Evolutionary conservation across 805 yeast genomes (phyloP), one percentile per base, ranked within the genome.

Genomic region (Candida coleopterorum): DNA sequence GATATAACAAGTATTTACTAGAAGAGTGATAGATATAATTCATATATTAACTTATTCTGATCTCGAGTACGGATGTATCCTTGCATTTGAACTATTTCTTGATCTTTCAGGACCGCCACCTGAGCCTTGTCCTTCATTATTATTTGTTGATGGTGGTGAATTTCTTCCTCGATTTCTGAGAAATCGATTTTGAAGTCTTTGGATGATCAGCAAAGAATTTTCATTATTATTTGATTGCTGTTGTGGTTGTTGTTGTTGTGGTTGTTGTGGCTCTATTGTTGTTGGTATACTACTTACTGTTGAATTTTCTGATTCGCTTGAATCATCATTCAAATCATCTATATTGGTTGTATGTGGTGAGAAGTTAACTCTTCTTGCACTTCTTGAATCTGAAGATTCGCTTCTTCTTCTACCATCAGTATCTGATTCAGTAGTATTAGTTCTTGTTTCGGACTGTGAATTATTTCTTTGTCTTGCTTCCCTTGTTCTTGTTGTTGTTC

Each of bases 61-160:
- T 33, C 53, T 44, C 2, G 43, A 36, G 32, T 53, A 52, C 4
- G 56, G 58, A 42, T 52, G 57, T 6, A 48, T 32, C 35, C 57
- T 42, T 7, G 46, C 47, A 8, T 28, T 16, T 9, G 40, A 14
- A 20, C 34, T 39, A 16, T 33, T 34, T 36, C 46, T 38, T 2
- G 51, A 38, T 32, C 55, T 41, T 26, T 47, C 53, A 1, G 54
- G 52, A 2, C 56, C 52, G 2, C 53, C 49, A 16, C 43, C n/a
- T n/a, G n/a, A n/a, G n/a, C n/a, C n/a, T n/a, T n/a, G n/a, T n/a
- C n/a, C n/a, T n/a, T n/a, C n/a, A n/a, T n/a, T n/a, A n/a, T n/a
- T n/a, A n/a, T n/a, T n/a, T n/a, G n/a, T n/a, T 12, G 23, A 28
- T n/a, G 21, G 25, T 18, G 32, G 15, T 21, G 32, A 29, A 18